Evolutionary conservation across 768 basidiomycete genomes (phyloP), one percentile per base, ranked within the genome.

Genomic region (Tylopilus cervinicoccineus): DNA sequence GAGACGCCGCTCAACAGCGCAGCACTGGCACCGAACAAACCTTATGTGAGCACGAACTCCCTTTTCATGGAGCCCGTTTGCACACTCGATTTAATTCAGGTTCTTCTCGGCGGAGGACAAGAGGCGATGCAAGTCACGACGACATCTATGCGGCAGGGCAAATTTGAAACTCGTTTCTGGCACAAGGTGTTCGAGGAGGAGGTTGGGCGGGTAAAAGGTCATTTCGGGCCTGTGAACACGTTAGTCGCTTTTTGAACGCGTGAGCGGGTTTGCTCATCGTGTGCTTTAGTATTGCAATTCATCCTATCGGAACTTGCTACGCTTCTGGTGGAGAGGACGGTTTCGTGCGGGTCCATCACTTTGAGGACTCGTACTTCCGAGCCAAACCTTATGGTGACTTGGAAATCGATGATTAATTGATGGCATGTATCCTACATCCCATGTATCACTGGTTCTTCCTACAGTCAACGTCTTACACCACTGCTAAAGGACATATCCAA

Each of bases 141-240:
- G 8, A 98, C 95, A 1, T 93, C 92, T 2, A 61, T 83, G 20
- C 83, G 96, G 43, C 91, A 96, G 66, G 96, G 95, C 19, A 96
- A 97, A 70, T 99, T 99, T 67, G 96, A 98, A 72, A 91, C 93
- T 11, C 79, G 93, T 32, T 97, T 99, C 74, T 98, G 93, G 93
- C 95, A 99, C 76, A 92, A 87, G 58, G 76, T 95, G 31, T 88
- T 95, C 59, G 93, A 95, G 69, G 93, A 96, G 73, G 95, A 98
- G 66, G 87, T 98, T 45, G 93, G 95, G 16, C 83, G 94, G 11
- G 94, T 99, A 36, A 94, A 93, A 67, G 96, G 96, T 12, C 95
- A 98, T 68, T 99, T 98, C 63, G 92, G 92, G 9, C 92, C 93
- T 36, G 84, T 94, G 70, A 94, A 95, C 70, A 93, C 93, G 93